Percentiles rank a stretch among this genome's conserved stretches.
Evolutionary conservation across 208 protist genomes (phyloP).

Genomic region (Leishmania mexicana): DNA sequence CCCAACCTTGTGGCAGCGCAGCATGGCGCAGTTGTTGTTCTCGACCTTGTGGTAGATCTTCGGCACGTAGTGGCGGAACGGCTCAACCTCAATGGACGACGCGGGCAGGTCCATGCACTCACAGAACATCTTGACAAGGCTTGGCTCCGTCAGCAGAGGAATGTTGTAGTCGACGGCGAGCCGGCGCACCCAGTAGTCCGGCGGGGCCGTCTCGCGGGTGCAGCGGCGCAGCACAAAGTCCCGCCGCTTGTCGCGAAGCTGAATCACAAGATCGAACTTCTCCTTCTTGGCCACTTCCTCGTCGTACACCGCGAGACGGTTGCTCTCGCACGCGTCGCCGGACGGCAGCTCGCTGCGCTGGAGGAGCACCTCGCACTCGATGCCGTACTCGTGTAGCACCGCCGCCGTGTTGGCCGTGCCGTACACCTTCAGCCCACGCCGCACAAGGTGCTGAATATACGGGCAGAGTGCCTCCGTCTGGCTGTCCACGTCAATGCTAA

Average conservation of each 20-base stretch:
- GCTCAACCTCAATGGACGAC: constrained; percentile 71
- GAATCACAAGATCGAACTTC: constrained; percentile 89
- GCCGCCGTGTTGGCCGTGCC: constrained; percentile 73
- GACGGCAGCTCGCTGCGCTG: constrained; percentile 37
- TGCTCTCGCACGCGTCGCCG: constrained; percentile 7
- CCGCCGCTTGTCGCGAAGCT: constrained; percentile 82
- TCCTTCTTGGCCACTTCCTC: constrained; percentile 58
- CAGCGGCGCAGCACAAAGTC: constrained; percentile 85
- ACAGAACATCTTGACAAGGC: constrained; percentile 81
- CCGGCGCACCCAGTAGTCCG: constrained; percentile 90
- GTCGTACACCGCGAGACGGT: constrained; percentile 37
- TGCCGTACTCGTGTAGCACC: constrained; percentile 82
- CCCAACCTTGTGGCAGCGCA: constrained; percentile 87
- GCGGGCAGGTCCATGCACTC: constrained; percentile 55
- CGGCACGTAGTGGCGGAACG: constrained; percentile 87
- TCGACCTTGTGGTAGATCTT: constrained; percentile 90
- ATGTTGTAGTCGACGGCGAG: constrained; percentile 92
- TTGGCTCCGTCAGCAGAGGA: constrained; percentile 86
- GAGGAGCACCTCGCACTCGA: constrained; percentile 66
- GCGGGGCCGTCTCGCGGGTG: constrained; percentile 60
- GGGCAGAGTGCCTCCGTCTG: constrained; percentile 55
- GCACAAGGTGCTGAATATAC: constrained; percentile 52
- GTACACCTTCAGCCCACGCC: constrained; percentile 56
- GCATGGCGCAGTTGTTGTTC: constrained; percentile 90
- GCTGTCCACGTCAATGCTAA: constrained; percentile 70